Base-by-base conservation (phyloP, 352 stramenopile genomes). In the Globisporangium paroecandrum region DNA sequence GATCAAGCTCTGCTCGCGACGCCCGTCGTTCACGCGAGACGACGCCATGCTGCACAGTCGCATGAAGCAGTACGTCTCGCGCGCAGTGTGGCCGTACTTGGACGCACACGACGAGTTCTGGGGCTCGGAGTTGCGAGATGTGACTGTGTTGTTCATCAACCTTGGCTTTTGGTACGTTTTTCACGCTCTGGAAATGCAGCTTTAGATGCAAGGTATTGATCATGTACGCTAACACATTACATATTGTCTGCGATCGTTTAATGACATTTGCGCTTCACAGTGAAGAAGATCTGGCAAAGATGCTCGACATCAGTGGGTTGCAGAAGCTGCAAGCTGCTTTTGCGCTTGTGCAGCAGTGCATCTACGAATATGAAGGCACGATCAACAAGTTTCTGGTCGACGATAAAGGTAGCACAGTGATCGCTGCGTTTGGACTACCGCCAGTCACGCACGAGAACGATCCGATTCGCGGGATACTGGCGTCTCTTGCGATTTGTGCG, bases 311-410 rank as follows among this genome's bases (percentile, higher is more conserved):
- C 22, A 78, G 76, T 9, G 86, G 87, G 1, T 66, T 96, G 0
- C 85, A 94, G 57, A 75, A 76, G 58, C 77, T 96, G 7, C 87
- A 96, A 36, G 78, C 89, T 24, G 89, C 89, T 10, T 96, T 96
- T 74, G 78, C 79, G 25, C 73, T 77, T 7, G 93, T 98, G 9
- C 94, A 98, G 70, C 82, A 87, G 65, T 90, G 89, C 54, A 90
- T 98, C 5, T 98, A 97, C 77, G 84, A 94, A 69, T 98, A 98
- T 69, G 94, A 98, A 87, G 94, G 94, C 66, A 97, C 89, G 18
- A 96, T 98, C 69, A 98, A 98, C 79, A 98, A 98, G 75, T 98
- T 98, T 63, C 78, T 98, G n/a, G 90, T 98, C 22, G 94, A 98
- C 64, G 94, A 98, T 73, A 98, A 98, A 73, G 94, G 94, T 46